A percentile compares a stretch with the other conserved stretches of the same genome.
Conservation (phyloP, 306 rosid species). For the Sophora flavescens region DNA sequence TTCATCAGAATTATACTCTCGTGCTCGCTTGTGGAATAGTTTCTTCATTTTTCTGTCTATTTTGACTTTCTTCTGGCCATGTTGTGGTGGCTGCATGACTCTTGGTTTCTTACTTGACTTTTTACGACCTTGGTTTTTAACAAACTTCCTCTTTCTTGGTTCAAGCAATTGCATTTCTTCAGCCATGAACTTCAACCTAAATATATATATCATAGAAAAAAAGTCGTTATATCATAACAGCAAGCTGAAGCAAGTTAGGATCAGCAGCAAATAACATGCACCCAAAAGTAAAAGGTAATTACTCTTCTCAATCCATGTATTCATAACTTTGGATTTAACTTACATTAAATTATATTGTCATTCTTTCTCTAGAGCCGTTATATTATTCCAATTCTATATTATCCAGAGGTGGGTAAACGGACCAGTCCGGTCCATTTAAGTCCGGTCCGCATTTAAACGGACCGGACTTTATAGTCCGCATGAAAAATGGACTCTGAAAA, state of each 20-base stretch:
- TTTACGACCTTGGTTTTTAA: conserved; percentile 55
- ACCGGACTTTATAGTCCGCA: too few relatives aligned
- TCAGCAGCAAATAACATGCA: too few relatives aligned
- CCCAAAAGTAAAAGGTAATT: too few relatives aligned
- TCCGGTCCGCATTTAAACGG: too few relatives aligned
- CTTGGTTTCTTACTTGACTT: conserved; percentile 60
- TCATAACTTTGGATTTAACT: too few relatives aligned
- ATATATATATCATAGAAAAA: conserved; percentile 23
- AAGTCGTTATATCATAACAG: conserved; percentile 6
- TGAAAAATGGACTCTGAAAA: too few relatives aligned
- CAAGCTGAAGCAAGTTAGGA: neutral
- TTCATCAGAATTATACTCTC: conserved; percentile 83
- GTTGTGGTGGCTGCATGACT: conserved; percentile 49
- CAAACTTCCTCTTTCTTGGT: conserved; percentile 62
- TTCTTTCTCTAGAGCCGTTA: too few relatives aligned
- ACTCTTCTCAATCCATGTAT: too few relatives aligned
- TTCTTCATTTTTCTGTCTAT: conserved; percentile 80
- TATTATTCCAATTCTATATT: too few relatives aligned
- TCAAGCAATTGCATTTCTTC: conserved; percentile 56
- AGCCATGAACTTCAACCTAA: conserved; percentile 60
- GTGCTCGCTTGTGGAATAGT: conserved; percentile 77
- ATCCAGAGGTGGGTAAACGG: too few relatives aligned
- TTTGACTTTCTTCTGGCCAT: conserved; percentile 64
- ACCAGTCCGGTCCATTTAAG: too few relatives aligned
- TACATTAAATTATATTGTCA: too few relatives aligned